Conservation (phyloP, 495 filamentous ascomycete species). For the Aspergillus egyptiacus region DNA sequence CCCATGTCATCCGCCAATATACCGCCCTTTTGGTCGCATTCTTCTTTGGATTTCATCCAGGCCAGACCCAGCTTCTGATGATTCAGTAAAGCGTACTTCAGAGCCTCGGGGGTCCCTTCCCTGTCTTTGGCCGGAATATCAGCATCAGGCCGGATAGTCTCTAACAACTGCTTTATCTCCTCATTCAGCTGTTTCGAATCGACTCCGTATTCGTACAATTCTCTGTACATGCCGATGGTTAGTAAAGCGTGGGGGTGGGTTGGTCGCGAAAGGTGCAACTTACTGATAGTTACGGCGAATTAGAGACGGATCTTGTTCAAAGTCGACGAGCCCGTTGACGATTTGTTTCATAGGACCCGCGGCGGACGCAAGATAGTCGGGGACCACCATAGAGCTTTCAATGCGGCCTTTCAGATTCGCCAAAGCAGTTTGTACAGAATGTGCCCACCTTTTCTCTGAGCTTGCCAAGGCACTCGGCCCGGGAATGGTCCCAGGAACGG, state of each 20-base stretch:
- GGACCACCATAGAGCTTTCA: background rate
- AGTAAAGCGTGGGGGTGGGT: background rate
- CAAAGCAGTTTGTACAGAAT: slow-evolving; percentile 18
- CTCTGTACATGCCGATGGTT: slow-evolving; percentile 13
- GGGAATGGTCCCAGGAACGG: background rate
- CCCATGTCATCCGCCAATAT: slow-evolving; percentile 94
- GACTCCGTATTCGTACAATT: slow-evolving; percentile 24
- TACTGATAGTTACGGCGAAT: slow-evolving; percentile 5
- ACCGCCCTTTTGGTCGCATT: slow-evolving; percentile 69
- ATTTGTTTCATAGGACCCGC: background rate
- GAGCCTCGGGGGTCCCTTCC: slow-evolving; percentile 66
- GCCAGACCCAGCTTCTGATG: slow-evolving; percentile 79
- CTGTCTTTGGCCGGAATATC: slow-evolving; percentile 59
- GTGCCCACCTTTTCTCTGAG: slow-evolving; percentile 5
- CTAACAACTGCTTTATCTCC: slow-evolving; percentile 62
- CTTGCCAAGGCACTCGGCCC: slow-evolving; percentile 5
- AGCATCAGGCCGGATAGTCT: slow-evolving; percentile 69
- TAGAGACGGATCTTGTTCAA: background rate
- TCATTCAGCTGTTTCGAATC: slow-evolving; percentile 55
- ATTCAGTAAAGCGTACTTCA: slow-evolving; percentile 65
- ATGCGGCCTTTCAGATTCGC: slow-evolving; percentile 12
- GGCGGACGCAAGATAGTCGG: background rate
- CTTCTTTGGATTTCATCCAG: slow-evolving; percentile 81
- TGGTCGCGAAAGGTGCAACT: no score
- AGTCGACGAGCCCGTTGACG: background rate